phyloP scores from a whole-genome alignment of 805 yeast species.

The Schwanniomyces polymorphus region DNA sequence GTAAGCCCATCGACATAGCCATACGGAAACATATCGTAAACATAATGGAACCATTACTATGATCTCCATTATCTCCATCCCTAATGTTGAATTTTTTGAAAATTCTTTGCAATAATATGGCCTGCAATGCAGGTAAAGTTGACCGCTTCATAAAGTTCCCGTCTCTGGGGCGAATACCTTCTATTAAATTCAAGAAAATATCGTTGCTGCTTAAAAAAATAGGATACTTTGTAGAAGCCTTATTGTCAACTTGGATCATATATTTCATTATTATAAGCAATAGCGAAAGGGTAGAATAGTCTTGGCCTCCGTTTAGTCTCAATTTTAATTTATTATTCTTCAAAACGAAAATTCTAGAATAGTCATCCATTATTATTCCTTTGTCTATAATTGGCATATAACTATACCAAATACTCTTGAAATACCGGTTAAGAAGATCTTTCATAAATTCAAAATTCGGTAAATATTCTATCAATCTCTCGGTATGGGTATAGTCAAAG shows the following conservation, averaged over 20 bases:
- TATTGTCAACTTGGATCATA: background rate
- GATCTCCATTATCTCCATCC: slow-evolving; percentile 3
- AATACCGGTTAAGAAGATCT: background rate
- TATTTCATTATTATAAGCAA: background rate
- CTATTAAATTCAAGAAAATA: background rate
- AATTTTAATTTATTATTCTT: background rate
- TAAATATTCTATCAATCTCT: background rate
- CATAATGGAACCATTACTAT: slow-evolving; percentile 1
- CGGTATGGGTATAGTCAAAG: background rate
- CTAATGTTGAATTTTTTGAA: background rate
- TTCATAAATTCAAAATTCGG: background rate
- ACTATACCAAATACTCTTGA: slow-evolving; percentile 2
- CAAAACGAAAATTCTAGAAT: background rate
- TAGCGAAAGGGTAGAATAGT: background rate
- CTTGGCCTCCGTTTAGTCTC: background rate
- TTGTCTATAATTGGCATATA: background rate
- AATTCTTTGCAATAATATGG: background rate
- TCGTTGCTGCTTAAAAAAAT: background rate
- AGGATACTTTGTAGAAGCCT: background rate
- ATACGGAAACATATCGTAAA: slow-evolving; percentile 1
- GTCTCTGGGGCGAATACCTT: background rate
- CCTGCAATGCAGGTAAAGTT: slow-evolving; percentile 2
- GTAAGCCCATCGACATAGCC: slow-evolving; percentile 2
- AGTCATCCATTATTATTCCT: background rate
- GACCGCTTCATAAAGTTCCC: background rate